phyloP scores from a whole-genome alignment of 257 asterid genomes.

The Capsicum pubescens region DNA sequence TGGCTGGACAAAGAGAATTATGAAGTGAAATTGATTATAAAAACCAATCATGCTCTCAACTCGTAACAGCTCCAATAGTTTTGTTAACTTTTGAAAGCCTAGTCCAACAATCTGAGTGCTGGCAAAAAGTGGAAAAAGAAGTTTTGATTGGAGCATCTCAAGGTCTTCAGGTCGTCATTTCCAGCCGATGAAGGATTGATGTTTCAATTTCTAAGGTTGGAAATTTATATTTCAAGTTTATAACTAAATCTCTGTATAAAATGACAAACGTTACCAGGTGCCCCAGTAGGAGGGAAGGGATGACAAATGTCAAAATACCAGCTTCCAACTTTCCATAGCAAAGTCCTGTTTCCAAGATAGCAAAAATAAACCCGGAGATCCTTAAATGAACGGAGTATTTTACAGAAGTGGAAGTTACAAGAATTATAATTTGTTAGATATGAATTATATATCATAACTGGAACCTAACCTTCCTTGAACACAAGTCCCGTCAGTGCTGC shows the following conservation, averaged over 20 bases:
- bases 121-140: not conserved
- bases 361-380: slow-evolving; percentile 17
- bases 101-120: not conserved
- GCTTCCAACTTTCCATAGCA: slow-evolving; percentile 98
- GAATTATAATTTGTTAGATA: not conserved
- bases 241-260: not conserved
- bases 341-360: slow-evolving; percentile 56
- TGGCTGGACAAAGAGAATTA: not conserved
- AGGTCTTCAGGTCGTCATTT: slow-evolving; percentile 4
- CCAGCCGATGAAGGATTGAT: not conserved
- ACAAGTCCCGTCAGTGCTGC: slow-evolving; percentile 94
- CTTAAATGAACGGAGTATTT: not conserved
- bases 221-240: not conserved
- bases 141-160: not conserved
- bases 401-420: not conserved
- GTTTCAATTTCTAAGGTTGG: not conserved
- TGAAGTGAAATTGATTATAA: not conserved
- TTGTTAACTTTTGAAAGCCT: not conserved
- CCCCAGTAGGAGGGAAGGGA: slow-evolving; percentile 84
- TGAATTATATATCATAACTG: not conserved
- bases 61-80: not conserved
- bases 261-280: slow-evolving; percentile 62
- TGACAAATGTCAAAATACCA: slow-evolving; percentile 72
- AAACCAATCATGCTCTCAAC: not conserved
- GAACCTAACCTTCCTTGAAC: slow-evolving; percentile 79